A percentile compares a stretch with the other conserved stretches of the same genome.
phyloP scores from a whole-genome alignment of 805 yeast species.

The Zygotorulaspora florentina region DNA sequence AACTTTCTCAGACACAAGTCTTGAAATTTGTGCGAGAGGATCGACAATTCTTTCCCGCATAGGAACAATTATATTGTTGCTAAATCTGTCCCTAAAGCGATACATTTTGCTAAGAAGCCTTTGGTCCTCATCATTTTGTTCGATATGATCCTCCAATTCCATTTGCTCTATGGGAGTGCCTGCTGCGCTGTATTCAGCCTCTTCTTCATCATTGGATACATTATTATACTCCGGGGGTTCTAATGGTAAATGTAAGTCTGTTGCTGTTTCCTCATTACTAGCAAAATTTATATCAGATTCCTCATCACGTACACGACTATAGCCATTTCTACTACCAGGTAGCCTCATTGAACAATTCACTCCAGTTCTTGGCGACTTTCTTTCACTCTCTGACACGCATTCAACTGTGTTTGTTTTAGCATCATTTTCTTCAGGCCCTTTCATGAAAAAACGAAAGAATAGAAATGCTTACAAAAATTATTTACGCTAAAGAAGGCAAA shows the following conservation, averaged over 20 bases:
- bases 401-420: neutral
- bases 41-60: conserved; percentile 41
- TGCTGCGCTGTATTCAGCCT: conserved; percentile 7
- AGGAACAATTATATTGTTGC: conserved; percentile 36
- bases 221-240: conserved; percentile 33
- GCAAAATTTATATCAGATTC: conserved; percentile 7
- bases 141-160: conserved; percentile 28
- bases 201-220: conserved; percentile 2
- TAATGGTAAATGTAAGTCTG: conserved; percentile 23
- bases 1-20: conserved; percentile 37
- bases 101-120: conserved; percentile 13
- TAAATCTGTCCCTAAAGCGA: conserved; percentile 22
- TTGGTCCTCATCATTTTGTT: conserved; percentile 30
- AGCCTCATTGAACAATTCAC: conserved; percentile 7
- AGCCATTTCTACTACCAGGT: conserved; percentile 8
- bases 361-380: neutral
- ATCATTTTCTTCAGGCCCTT: neutral
- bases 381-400: neutral
- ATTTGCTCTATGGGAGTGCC: conserved; percentile 23
- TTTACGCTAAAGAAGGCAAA: neutral
- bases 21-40: conserved; percentile 43
- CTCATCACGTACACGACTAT: conserved; percentile 15
- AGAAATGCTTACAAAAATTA: conserved; percentile 1
- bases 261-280: neutral
- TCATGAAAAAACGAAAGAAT: neutral